Percentiles rank a stretch among this genome's conserved stretches.
Conservation (phyloP, 768 basidiomycete genomes). For the Sarcodon aspratus region DNA sequence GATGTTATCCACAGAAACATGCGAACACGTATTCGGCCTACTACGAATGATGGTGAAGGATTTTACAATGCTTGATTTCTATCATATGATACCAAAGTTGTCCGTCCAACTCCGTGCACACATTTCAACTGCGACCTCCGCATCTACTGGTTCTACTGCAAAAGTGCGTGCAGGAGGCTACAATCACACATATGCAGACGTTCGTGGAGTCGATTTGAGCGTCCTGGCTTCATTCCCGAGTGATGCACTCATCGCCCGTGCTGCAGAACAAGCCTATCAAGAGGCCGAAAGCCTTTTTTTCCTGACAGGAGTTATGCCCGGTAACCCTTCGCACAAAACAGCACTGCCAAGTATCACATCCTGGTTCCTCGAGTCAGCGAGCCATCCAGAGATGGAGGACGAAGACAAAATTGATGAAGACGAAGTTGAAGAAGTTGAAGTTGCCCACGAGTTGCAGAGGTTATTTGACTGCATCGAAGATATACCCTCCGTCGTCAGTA, state of each 20-base stretch:
- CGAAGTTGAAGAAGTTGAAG: not conserved
- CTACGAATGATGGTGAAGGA: slow-evolving; percentile 19
- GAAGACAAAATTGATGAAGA: too few relatives aligned
- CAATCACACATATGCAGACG: slow-evolving; percentile 3
- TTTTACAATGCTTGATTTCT: slow-evolving; percentile 22
- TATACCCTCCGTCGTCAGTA: not conserved
- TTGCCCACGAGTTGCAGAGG: not conserved
- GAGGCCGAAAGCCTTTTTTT: slow-evolving; percentile 1
- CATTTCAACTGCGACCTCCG: not conserved
- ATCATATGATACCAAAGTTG: slow-evolving; percentile 20
- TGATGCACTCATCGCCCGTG: not conserved
- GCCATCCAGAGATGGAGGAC: not conserved
- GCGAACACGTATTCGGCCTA: slow-evolving; percentile 24
- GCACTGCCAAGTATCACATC: not conserved
- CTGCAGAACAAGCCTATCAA: not conserved
- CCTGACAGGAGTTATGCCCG: not conserved
- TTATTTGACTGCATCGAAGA: not conserved
- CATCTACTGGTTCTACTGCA: too few relatives aligned
- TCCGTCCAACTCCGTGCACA: slow-evolving; percentile 3
- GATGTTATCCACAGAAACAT: slow-evolving; percentile 21
- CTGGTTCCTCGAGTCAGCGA: not conserved
- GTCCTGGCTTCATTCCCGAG: not conserved
- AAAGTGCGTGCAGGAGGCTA: not conserved
- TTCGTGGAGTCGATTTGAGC: not conserved
- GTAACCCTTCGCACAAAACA: not conserved